phyloP scores from a whole-genome alignment of 306 rosid genomes.

The Castanea mollissima region DNA sequence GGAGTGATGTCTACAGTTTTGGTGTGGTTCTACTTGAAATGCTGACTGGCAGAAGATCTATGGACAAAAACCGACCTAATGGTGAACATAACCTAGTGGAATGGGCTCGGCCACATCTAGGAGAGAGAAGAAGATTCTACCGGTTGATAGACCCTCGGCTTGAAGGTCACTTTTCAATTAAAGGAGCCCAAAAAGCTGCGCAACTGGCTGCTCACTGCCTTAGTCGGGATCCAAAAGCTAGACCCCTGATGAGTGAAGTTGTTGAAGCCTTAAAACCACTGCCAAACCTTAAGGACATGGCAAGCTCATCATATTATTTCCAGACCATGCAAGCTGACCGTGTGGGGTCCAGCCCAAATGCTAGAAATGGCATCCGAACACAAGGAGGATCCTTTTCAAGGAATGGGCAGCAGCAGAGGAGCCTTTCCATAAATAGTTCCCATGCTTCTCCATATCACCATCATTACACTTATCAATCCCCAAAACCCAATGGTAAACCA shows the following conservation, averaged over 20 bases:
- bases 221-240: conserved; percentile 81
- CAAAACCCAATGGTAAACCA: conserved; percentile 78
- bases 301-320: conserved; percentile 88
- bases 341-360: conserved; percentile 58
- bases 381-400: conserved; percentile 58
- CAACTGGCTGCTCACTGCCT: conserved; percentile 94
- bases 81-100: conserved; percentile 97
- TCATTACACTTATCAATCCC: conserved; percentile 74
- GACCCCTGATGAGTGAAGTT: conserved; percentile 93
- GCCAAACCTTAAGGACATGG: conserved; percentile 95
- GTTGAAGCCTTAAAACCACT: conserved; percentile 88
- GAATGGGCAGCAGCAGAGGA: conserved; percentile 75
- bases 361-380: conserved; percentile 50
- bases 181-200: conserved; percentile 87
- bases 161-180: conserved; percentile 93
- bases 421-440: conserved; percentile 70
- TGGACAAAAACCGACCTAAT: conserved; percentile 93
- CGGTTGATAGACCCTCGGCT: conserved; percentile 87
- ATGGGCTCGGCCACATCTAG: conserved; percentile 98
- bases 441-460: conserved; percentile 92
- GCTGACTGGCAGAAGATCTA: conserved; percentile 92
- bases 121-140: conserved; percentile 86
- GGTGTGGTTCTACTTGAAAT: conserved; percentile 97
- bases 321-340: conserved; percentile 83
- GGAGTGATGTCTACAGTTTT: conserved; percentile 93